Conservation (phyloP, 345 rosid species). For the Firmiana major region DNA sequence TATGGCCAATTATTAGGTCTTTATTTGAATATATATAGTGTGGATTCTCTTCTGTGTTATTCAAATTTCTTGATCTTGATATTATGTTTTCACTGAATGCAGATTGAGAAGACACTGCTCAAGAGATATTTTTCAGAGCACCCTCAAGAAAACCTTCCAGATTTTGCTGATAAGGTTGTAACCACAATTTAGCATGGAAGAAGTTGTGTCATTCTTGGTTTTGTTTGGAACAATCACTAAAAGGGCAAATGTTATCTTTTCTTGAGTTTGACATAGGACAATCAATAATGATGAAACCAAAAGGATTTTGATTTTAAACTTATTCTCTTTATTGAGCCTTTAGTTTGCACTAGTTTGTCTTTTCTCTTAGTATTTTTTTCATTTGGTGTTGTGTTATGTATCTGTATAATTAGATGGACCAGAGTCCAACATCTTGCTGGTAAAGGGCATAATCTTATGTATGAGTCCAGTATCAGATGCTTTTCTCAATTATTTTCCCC, state of each 20-base stretch:
- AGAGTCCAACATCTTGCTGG: background rate
- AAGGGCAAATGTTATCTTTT: background rate
- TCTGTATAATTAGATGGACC: background rate
- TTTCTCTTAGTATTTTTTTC: background rate
- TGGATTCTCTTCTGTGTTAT: background rate
- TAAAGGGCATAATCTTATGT: background rate
- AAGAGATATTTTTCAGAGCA: slow-evolving; percentile 68
- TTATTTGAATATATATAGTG: background rate
- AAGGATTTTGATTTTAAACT: slow-evolving; percentile 1
- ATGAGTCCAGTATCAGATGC: background rate
- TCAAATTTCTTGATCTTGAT: slow-evolving; percentile 1
- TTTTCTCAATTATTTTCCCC: background rate
- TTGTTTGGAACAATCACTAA: background rate
- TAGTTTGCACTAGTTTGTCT: background rate
- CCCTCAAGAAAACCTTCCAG: slow-evolving; percentile 66
- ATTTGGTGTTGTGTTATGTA: background rate
- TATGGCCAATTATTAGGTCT: background rate
- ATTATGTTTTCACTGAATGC: slow-evolving; percentile 30
- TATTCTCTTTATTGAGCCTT: background rate
- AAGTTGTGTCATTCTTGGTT: background rate
- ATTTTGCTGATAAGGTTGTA: slow-evolving; percentile 78
- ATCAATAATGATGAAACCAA: background rate
- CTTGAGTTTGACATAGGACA: background rate
- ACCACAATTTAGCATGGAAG: slow-evolving; percentile 4
- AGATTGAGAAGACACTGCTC: slow-evolving; percentile 85